phyloP scores from a whole-genome alignment of 2,329 filamentous ascomycete species.

The Myrmaecium sp. region DNA sequence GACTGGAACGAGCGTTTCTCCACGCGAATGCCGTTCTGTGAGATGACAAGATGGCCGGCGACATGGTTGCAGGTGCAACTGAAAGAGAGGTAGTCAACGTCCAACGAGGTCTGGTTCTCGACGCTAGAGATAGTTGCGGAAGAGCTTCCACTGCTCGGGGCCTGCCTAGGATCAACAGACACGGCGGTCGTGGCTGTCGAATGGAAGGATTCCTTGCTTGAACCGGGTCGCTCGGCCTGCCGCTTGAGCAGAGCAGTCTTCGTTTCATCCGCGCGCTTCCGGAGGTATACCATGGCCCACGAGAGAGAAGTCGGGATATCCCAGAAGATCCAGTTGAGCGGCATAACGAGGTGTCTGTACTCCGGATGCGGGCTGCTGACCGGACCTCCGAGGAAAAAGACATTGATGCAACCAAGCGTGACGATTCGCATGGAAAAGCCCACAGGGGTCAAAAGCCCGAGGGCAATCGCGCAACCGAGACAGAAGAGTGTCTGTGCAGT shows the following conservation, averaged over 20 bases:
- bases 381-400: slow-evolving; percentile 21
- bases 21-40: slow-evolving; percentile 11
- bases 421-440: slow-evolving; percentile 20
- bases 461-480: slow-evolving; percentile 14
- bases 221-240: too few species aligned
- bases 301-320: slow-evolving; percentile 22
- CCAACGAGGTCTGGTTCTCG: too few species aligned
- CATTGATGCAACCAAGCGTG: slow-evolving; percentile 15
- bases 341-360: slow-evolving; percentile 19
- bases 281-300: slow-evolving; percentile 18
- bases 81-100: slow-evolving; percentile 10
- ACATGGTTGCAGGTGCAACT: slow-evolving; percentile 8
- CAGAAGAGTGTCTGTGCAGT: slow-evolving; percentile 19
- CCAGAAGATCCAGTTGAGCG: slow-evolving; percentile 21
- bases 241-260: too few species aligned
- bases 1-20: slow-evolving; percentile 4
- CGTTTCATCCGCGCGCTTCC: slow-evolving; percentile 12
- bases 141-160: too few species aligned
- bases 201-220: too few species aligned
- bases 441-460: slow-evolving; percentile 15
- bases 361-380: slow-evolving; percentile 18
- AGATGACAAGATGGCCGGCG: slow-evolving; percentile 10
- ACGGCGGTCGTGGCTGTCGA: too few species aligned
- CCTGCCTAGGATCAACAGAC: too few species aligned
- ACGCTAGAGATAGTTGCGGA: too few species aligned